Evolutionary conservation across 352 stramenopile genomes (phyloP).

Genomic region (Globisporangium rhizosaccharum): DNA sequence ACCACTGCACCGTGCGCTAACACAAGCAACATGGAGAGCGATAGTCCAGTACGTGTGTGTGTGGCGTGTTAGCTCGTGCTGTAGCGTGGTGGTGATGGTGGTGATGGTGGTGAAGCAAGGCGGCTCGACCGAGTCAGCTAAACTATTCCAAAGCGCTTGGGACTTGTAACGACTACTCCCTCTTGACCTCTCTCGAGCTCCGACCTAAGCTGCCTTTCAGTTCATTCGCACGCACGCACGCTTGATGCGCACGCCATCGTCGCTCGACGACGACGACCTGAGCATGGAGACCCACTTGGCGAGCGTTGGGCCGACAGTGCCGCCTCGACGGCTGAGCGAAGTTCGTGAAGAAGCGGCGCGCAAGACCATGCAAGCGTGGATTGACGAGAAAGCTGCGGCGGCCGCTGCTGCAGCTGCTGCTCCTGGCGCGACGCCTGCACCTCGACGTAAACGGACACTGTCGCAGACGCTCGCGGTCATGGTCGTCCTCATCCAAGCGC

Average conservation of each 20-base stretch:
- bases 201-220: too few species aligned
- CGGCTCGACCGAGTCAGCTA: too few species aligned
- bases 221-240: too few species aligned
- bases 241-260: slow-evolving; percentile 3
- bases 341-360: background rate
- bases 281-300: slow-evolving; percentile 10
- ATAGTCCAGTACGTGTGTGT: too few species aligned
- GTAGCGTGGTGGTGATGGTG: too few species aligned
- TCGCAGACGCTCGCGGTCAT: slow-evolving; percentile 6
- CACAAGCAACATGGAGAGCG: too few species aligned
- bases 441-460: slow-evolving; percentile 1
- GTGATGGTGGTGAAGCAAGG: too few species aligned
- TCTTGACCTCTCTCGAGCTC: background rate
- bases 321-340: background rate
- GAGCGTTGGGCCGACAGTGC: slow-evolving; percentile 9
- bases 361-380: slow-evolving; percentile 14
- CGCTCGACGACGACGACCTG: slow-evolving; percentile 6
- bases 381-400: background rate
- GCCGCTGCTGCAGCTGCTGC: background rate
- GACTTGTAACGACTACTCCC: too few species aligned
- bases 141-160: background rate
- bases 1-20: too few species aligned
- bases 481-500: slow-evolving; percentile 25
- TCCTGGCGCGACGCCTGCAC: background rate
- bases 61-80: too few species aligned